Evolutionary conservation across 306 rosid genomes (phyloP).

Genomic region (Ormosia semicastrata): DNA sequence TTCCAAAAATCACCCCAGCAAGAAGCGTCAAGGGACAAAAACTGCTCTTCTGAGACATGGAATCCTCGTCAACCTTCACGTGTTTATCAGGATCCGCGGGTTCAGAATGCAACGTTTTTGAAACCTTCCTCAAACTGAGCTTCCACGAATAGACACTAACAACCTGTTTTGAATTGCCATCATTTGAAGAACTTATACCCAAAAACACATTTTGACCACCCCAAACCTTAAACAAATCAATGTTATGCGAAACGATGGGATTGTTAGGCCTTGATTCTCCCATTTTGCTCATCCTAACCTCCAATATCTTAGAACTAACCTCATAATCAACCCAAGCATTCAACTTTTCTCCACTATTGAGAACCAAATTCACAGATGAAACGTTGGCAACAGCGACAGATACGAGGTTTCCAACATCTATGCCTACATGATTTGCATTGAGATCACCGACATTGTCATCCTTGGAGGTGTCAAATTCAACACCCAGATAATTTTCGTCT

Average conservation of each 20-base stretch:
- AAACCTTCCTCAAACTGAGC: slow-evolving; percentile 31
- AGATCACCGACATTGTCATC: slow-evolving; percentile 33
- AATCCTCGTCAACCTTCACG: neutral
- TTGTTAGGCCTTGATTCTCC: slow-evolving; percentile 44
- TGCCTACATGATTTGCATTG: slow-evolving; percentile 43
- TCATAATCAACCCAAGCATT: slow-evolving; percentile 73
- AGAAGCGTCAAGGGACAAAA: slow-evolving; percentile 41
- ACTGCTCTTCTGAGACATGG: neutral
- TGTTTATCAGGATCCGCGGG: slow-evolving; percentile 46
- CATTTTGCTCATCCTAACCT: slow-evolving; percentile 46
- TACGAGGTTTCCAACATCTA: slow-evolving; percentile 42
- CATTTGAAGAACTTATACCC: slow-evolving; percentile 56
- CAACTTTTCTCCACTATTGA: slow-evolving; percentile 45
- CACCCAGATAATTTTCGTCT: slow-evolving; percentile 25
- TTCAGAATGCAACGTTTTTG: slow-evolving; percentile 48
- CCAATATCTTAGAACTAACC: slow-evolving; percentile 41
- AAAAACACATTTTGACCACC: slow-evolving; percentile 39
- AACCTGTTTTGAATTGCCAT: slow-evolving; percentile 38
- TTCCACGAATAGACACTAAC: slow-evolving; percentile 62
- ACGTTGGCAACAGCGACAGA: slow-evolving; percentile 42
- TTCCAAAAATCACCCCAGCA: slow-evolving; percentile 59
- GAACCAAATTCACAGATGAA: slow-evolving; percentile 26
- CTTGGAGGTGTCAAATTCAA: slow-evolving; percentile 50
- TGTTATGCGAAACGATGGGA: slow-evolving; percentile 41
- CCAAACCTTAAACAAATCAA: slow-evolving; percentile 58